Percentiles rank a stretch among this genome's conserved stretches.
Conservation (phyloP, 306 rosid species). For the Phaseolus lunatus region DNA sequence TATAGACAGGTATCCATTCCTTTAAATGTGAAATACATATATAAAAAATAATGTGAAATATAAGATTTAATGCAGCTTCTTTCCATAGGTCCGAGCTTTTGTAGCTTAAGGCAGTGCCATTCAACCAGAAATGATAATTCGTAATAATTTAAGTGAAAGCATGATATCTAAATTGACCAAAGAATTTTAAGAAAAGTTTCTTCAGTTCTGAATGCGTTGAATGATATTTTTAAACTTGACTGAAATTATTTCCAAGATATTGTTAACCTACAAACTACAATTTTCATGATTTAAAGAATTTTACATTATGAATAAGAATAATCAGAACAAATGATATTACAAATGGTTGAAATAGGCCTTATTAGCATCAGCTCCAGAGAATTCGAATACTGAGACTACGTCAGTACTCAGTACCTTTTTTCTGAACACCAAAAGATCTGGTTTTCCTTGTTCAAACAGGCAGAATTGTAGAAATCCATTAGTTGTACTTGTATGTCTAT, state of each 20-base stretch:
- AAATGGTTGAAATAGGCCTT: slow-evolving; percentile 31
- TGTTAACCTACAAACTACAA: slow-evolving; percentile 39
- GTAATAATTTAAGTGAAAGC: neutral
- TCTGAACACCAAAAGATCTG: slow-evolving; percentile 36
- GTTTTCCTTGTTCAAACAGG: slow-evolving; percentile 32
- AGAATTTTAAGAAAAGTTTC: neutral
- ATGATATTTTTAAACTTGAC: neutral
- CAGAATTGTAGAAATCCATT: slow-evolving; percentile 38
- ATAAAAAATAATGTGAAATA: neutral
- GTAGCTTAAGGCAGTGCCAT: neutral
- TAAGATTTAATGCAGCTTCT: neutral
- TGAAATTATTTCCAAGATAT: slow-evolving; percentile 21
- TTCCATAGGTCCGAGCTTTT: neutral
- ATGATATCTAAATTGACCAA: neutral
- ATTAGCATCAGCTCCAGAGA: slow-evolving; percentile 44
- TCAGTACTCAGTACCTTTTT: slow-evolving; percentile 10
- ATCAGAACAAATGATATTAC: slow-evolving; percentile 40
- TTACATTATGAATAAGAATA: slow-evolving; percentile 39
- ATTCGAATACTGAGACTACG: slow-evolving; percentile 35
- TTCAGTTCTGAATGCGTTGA: neutral
- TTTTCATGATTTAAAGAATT: slow-evolving; percentile 27
- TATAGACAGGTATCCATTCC: neutral
- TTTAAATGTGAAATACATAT: no score
- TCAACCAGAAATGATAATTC: neutral
- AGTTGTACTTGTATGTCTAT: slow-evolving; percentile 19